Evolutionary conservation across 345 rosid species (phyloP).

Genomic region (Eucalyptus rudis): DNA sequence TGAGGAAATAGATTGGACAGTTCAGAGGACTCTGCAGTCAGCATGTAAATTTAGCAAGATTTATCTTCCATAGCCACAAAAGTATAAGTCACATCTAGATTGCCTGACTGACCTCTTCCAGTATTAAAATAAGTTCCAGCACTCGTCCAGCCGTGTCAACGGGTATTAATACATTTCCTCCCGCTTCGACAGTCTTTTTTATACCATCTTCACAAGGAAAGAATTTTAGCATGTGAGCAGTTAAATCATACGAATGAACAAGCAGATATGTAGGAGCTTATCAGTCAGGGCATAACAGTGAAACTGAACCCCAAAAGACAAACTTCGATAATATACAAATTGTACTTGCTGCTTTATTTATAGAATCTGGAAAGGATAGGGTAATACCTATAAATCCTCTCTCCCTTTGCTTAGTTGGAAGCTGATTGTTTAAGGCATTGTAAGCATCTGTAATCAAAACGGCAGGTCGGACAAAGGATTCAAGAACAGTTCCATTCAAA

Average conservation of each 20-base stretch:
- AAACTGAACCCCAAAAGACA: neutral
- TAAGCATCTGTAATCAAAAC: constrained; percentile 93
- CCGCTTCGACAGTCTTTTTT: constrained; percentile 62
- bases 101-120: constrained; percentile 62
- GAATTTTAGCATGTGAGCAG: neutral
- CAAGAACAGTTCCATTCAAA: constrained; percentile 91
- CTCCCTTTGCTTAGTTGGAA: constrained; percentile 79
- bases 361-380: neutral
- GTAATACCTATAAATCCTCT: constrained; percentile 55
- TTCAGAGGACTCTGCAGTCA: constrained; percentile 59
- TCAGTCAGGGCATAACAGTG: neutral
- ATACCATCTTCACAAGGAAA: constrained; percentile 27
- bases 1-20: constrained; percentile 82
- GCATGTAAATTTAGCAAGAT: constrained; percentile 38
- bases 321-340: neutral
- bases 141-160: constrained; percentile 90
- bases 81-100: neutral
- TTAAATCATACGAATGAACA: neutral
- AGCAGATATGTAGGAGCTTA: neutral
- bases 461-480: constrained; percentile 91
- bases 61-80: neutral
- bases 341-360: neutral
- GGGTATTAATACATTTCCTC: constrained; percentile 89
- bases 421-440: constrained; percentile 79
- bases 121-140: constrained; percentile 78